phyloP scores from a whole-genome alignment of 805 yeast genomes.

The Myxozyma monticola region DNA sequence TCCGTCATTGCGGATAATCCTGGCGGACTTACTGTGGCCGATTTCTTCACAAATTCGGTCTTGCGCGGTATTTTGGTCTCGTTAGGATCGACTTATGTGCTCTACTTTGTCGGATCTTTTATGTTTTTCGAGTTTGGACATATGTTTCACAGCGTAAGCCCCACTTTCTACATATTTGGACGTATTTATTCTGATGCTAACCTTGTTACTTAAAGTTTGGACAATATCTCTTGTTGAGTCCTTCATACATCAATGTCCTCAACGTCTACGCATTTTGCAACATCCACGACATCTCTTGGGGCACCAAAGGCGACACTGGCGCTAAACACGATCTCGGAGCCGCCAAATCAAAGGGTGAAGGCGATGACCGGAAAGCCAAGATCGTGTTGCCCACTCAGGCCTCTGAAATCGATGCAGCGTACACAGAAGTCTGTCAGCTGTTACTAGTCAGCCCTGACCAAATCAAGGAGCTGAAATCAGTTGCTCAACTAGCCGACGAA shows the following conservation, averaged over 20 bases:
- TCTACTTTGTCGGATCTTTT: constrained; percentile 78
- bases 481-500: constrained; percentile 47
- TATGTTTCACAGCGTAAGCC: constrained; percentile 69
- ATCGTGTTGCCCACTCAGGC: constrained; percentile 71
- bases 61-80: constrained; percentile 75
- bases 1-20: constrained; percentile 35
- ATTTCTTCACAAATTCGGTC: constrained; percentile 47
- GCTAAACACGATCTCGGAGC: constrained; percentile 70
- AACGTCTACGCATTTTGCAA: constrained; percentile 97
- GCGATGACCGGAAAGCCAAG: constrained; percentile 81
- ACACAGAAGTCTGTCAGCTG: constrained; percentile 70
- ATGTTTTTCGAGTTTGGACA: constrained; percentile 97
- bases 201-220: constrained; percentile 32
- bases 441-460: constrained; percentile 44
- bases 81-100: constrained; percentile 85
- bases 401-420: constrained; percentile 76
- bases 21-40: constrained; percentile 33
- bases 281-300: constrained; percentile 99
- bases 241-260: constrained; percentile 86
- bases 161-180: not conserved
- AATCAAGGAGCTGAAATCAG: constrained; percentile 51
- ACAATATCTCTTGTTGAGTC: constrained; percentile 86
- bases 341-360: constrained; percentile 71
- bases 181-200: not conserved
- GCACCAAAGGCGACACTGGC: constrained; percentile 91